These are phyloP conservation scores for Beauveria caledonica DNA, from an alignment of 2,329 filamentous ascomycete species.

Conservation along the genomic window DNA sequence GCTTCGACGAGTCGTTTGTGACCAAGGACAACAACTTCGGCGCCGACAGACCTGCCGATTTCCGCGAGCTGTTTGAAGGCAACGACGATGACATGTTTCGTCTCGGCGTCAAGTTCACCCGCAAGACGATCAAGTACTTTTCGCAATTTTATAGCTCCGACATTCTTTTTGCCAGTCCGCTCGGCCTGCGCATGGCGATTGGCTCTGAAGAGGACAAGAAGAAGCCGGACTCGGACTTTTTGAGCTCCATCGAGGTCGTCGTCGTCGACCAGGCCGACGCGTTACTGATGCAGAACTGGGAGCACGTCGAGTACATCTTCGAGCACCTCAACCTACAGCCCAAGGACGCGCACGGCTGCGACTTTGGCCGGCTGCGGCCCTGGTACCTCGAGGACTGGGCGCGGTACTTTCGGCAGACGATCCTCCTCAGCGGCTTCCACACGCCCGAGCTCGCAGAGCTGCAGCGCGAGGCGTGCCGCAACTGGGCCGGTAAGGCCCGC, in stretches of 20 bases:
- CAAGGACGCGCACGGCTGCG: slow-evolving; percentile 81
- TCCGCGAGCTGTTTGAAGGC: slow-evolving; percentile 79
- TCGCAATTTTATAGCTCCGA: slow-evolving; percentile 94
- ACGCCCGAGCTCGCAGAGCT: slow-evolving; percentile 82
- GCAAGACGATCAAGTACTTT: slow-evolving; percentile 93
- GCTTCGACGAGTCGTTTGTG: slow-evolving; percentile 78
- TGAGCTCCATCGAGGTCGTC: slow-evolving; percentile 87
- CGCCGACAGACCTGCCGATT: slow-evolving; percentile 73
- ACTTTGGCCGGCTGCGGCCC: slow-evolving; percentile 80
- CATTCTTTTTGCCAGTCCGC: slow-evolving; percentile 82
- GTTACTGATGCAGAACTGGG: slow-evolving; percentile 96
- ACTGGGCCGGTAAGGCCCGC: slow-evolving; percentile 72
- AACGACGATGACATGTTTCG: slow-evolving; percentile 98
- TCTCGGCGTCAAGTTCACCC: slow-evolving; percentile 90
- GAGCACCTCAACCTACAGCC: slow-evolving; percentile 87
- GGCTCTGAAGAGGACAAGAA: slow-evolving; percentile 61
- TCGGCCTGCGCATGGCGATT: slow-evolving; percentile 85
- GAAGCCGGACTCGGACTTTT: slow-evolving; percentile 73
- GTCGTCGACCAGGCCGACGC: slow-evolving; percentile 89
- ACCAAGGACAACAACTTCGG: slow-evolving; percentile 57
- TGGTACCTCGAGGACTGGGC: slow-evolving; percentile 93
- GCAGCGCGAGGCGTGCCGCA: slow-evolving; percentile 67
- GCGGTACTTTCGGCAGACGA: slow-evolving; percentile 72
- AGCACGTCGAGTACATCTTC: slow-evolving; percentile 88
- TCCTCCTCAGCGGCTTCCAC: slow-evolving; percentile 73